Percentiles rank a stretch among this genome's conserved stretches.
Conservation (phyloP, 305 asterid species). For the Fraxinus velutina region DNA sequence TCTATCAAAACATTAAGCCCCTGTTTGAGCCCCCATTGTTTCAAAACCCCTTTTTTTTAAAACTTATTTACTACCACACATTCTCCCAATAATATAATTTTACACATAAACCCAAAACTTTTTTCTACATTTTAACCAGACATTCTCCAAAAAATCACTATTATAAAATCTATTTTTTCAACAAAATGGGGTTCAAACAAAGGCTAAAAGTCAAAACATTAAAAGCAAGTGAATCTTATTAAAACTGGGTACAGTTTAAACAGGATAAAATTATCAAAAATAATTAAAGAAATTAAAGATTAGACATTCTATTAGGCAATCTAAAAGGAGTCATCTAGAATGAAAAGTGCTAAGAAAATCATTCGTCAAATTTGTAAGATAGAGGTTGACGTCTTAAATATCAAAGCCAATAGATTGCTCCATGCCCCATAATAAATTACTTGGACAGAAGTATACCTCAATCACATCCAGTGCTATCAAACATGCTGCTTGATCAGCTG, state of each 20-base stretch:
- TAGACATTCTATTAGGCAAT: background rate
- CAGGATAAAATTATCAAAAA: background rate
- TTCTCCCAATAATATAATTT: background rate
- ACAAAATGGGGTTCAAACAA: background rate
- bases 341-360: background rate
- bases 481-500: slow-evolving; percentile 66
- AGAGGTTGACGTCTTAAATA: background rate
- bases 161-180: background rate
- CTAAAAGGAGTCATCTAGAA: background rate
- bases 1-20: background rate
- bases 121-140: background rate
- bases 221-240: background rate
- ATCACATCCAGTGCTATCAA: slow-evolving; percentile 65
- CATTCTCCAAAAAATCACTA: background rate
- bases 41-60: background rate
- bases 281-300: background rate
- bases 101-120: background rate
- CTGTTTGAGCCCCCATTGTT: background rate
- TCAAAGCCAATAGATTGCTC: background rate
- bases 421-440: background rate
- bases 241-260: background rate
- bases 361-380: background rate
- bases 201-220: background rate
- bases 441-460: slow-evolving; percentile 48
- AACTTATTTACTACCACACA: background rate